Base-by-base conservation (phyloP, 2,329 filamentous ascomycete genomes). In the Cladophialophora carrionii region DNA sequence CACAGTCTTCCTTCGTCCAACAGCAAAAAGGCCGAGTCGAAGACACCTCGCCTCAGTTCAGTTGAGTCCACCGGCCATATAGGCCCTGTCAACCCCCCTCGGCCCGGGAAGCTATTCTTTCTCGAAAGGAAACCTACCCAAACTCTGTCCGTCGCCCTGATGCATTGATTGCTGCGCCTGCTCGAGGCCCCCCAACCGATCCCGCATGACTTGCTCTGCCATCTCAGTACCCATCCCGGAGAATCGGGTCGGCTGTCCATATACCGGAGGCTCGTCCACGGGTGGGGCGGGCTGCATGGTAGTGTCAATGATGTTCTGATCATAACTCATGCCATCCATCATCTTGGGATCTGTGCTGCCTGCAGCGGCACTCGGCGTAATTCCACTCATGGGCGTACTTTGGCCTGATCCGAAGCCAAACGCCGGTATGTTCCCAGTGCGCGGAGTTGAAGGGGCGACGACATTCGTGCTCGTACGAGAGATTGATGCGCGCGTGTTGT, bases 321-420 rank as follows among this genome's bases (percentile, higher is more conserved):
- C 82, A 71, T 88, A 88, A 2, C 87, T 85, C 48, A 90, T 82
- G 1, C 88, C 88, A 73, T 91, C 87, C 62, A 90, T 79, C 82
- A 88, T 87, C 58, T 85, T 83, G 20, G 87, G 87, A 72, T 90
- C 87, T 2, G 69, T 68, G 61, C 71, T 69, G 31, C 70, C 82
- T 77, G 54, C 83, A 78, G 73, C 87, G 7, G 73, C 72, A 17
- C 73, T 75, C 22, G 73, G 64, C 74, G 84, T 67, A 77, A 78
- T 2, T 79, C 80, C 7, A 79, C 82, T 71, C 70, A 76, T 84
- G 75, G 73, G 71, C 31, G 71, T 74, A 32, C 75, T 77, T 12
- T 76, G 61, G 37, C 75, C 70, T 31, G 69, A 70, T 43, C 57
- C 64, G 54, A 63, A 63, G 29, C 60, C 64, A 65, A 63, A 63